Evolutionary conservation across 1,284 basidiomycete genomes (phyloP).

Genomic region (Lignosus rhinocerotis): DNA sequence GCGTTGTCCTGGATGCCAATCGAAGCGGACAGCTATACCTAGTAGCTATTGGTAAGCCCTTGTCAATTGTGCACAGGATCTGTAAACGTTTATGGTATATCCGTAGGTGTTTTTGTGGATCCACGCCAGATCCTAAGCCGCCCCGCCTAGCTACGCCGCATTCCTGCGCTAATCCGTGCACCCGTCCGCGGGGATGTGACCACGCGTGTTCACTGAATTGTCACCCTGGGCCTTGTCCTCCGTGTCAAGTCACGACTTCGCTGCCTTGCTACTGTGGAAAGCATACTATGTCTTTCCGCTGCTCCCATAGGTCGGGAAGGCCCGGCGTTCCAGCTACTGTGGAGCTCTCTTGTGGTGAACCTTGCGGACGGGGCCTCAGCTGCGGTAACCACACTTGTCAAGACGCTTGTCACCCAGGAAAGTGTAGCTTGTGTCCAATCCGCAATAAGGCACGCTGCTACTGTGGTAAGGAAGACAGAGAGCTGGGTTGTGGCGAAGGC

Average conservation of each 20-base stretch:
- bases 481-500: constrained; percentile 67
- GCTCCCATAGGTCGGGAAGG: constrained; percentile 44
- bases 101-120: constrained; percentile 80
- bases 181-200: constrained; percentile 59
- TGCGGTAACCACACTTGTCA: constrained; percentile 74
- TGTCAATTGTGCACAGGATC: not conserved
- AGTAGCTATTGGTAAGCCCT: constrained; percentile 63
- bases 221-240: constrained; percentile 80
- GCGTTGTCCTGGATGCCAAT: constrained; percentile 89
- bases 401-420: constrained; percentile 70
- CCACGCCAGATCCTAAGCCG: constrained; percentile 69
- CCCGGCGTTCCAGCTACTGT: constrained; percentile 33
- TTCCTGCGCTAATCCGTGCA: constrained; percentile 80
- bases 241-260: constrained; percentile 55
- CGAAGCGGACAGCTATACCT: constrained; percentile 65
- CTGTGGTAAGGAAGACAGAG: constrained; percentile 71
- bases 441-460: constrained; percentile 65
- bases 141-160: constrained; percentile 78
- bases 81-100: not conserved
- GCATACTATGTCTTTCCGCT: constrained; percentile 63
- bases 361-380: constrained; percentile 55
- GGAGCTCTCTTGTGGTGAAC: constrained; percentile 64
- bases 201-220: constrained; percentile 75
- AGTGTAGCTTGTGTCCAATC: constrained; percentile 64
- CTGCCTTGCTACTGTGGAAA: constrained; percentile 70